Evolutionary conservation across 1,139 yeast species (phyloP).

Genomic region (Candida tunisiensis): DNA sequence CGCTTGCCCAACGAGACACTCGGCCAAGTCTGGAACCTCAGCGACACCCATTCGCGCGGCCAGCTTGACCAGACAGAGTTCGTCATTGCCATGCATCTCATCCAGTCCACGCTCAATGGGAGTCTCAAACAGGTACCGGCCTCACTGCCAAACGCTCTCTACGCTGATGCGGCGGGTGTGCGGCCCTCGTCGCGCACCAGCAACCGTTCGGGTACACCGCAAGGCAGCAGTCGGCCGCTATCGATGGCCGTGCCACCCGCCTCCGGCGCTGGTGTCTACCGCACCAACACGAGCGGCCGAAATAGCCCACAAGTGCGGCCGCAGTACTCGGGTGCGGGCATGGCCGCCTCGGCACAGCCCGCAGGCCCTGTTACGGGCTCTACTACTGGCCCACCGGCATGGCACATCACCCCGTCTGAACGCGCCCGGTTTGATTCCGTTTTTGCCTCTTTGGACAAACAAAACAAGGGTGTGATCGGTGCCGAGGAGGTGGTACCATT

Average conservation of each 20-base stretch:
- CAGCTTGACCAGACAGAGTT: constrained; percentile 57
- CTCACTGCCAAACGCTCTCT: constrained; percentile 35
- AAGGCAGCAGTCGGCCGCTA: no score
- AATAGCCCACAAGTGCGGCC: not conserved
- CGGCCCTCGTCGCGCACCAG: constrained; percentile 9
- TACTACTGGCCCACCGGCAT: no score
- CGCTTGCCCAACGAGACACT: constrained; percentile 58
- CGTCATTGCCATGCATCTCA: constrained; percentile 87
- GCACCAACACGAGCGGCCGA: not conserved
- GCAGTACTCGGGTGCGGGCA: not conserved
- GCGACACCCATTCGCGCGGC: constrained; percentile 64
- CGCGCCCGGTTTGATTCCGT: constrained; percentile 65
- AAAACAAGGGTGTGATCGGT: constrained; percentile 43
- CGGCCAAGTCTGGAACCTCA: constrained; percentile 81
- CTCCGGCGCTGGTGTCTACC: not conserved
- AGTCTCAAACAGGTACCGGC: constrained; percentile 51
- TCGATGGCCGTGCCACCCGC: not conserved
- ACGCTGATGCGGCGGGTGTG: constrained; percentile 10
- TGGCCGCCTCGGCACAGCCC: no score
- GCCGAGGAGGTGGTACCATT: constrained; percentile 70
- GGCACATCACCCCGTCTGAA: constrained; percentile 50
- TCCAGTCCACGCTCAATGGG: constrained; percentile 67
- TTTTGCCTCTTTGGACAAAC: constrained; percentile 61
- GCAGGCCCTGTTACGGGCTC: no score
- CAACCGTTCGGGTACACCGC: constrained; percentile 7